Evolutionary conservation across 2,329 filamentous ascomycete genomes (phyloP).

Genomic region (Aspergillus pseudotamarii): DNA sequence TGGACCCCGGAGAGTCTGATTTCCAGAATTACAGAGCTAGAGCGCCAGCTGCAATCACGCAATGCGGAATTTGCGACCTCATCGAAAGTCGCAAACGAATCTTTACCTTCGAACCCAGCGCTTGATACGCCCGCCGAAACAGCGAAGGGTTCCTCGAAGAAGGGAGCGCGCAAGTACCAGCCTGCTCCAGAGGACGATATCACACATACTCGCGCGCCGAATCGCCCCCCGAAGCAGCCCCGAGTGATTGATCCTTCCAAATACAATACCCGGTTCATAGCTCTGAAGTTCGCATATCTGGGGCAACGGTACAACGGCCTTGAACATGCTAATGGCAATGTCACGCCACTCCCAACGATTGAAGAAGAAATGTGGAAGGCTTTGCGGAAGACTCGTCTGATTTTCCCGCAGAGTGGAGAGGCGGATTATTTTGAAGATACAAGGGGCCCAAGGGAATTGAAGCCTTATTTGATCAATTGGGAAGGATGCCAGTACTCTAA

Average conservation of each 20-base stretch:
- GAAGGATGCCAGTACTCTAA: constrained; percentile 89
- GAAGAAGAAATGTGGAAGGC: constrained; percentile 96
- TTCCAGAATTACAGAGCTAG: constrained; percentile 67
- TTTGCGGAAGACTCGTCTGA: constrained; percentile 76
- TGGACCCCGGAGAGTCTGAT: constrained; percentile 73
- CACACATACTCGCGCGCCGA: constrained; percentile 23
- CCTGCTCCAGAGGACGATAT: constrained; percentile 27
- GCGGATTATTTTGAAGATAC: constrained; percentile 39
- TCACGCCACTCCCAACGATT: constrained; percentile 73
- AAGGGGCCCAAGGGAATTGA: constrained; percentile 42
- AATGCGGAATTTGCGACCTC: constrained; percentile 38
- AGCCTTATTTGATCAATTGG: constrained; percentile 66
- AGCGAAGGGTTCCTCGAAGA: constrained; percentile 8
- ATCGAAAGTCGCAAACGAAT: constrained; percentile 4
- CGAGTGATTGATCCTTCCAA: constrained; percentile 73
- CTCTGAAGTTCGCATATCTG: constrained; percentile 90
- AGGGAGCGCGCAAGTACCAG: constrained; percentile 19
- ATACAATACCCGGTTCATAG: constrained; percentile 82
- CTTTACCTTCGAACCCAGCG: constrained; percentile 5
- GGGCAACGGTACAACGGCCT: constrained; percentile 91
- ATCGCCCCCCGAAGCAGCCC: constrained; percentile 45
- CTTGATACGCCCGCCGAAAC: neutral
- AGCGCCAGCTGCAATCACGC: constrained; percentile 63
- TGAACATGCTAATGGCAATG: constrained; percentile 77
- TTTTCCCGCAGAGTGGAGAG: constrained; percentile 66